phyloP scores from a whole-genome alignment of 495 filamentous ascomycete genomes.

The Astrothelium macrocarpum region DNA sequence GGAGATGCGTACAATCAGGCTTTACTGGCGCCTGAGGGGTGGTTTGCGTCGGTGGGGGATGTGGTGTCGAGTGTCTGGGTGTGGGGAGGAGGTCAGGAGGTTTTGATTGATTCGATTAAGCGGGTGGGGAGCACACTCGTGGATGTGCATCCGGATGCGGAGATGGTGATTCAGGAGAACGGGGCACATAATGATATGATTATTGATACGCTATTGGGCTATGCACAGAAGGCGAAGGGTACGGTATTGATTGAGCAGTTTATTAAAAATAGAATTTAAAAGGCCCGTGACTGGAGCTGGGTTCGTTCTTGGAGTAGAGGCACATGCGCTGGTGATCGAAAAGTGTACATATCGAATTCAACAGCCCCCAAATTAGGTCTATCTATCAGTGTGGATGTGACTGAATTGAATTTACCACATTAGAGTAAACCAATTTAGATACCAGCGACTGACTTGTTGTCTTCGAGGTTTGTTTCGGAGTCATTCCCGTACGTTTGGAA shows the following conservation, averaged over 20 bases:
- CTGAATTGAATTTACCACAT: too few species aligned
- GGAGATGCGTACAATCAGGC: slow-evolving; percentile 51
- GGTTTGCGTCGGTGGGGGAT: slow-evolving; percentile 42
- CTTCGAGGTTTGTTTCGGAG: too few species aligned
- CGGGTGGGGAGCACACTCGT: slow-evolving; percentile 39
- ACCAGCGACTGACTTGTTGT: too few species aligned
- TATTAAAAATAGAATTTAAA: slow-evolving; percentile 18
- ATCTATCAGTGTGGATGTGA: too few species aligned
- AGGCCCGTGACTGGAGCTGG: neutral
- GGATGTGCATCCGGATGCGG: slow-evolving; percentile 22
- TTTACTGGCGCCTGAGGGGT: slow-evolving; percentile 37
- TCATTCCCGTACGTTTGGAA: too few species aligned
- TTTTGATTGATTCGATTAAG: slow-evolving; percentile 47
- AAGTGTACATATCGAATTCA: too few species aligned
- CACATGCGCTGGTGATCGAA: too few species aligned
- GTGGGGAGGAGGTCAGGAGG: slow-evolving; percentile 46
- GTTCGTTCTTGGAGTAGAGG: too few species aligned
- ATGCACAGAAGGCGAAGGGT: slow-evolving; percentile 25
- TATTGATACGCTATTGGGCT: slow-evolving; percentile 32
- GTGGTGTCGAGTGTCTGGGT: slow-evolving; percentile 42
- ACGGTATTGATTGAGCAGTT: slow-evolving; percentile 22
- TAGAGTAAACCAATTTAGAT: too few species aligned
- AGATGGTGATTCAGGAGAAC: slow-evolving; percentile 20
- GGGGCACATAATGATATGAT: slow-evolving; percentile 36
- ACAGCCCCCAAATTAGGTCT: too few species aligned